Base-by-base conservation (phyloP, 768 basidiomycete genomes). In the Pleurotus tuoliensis region DNA sequence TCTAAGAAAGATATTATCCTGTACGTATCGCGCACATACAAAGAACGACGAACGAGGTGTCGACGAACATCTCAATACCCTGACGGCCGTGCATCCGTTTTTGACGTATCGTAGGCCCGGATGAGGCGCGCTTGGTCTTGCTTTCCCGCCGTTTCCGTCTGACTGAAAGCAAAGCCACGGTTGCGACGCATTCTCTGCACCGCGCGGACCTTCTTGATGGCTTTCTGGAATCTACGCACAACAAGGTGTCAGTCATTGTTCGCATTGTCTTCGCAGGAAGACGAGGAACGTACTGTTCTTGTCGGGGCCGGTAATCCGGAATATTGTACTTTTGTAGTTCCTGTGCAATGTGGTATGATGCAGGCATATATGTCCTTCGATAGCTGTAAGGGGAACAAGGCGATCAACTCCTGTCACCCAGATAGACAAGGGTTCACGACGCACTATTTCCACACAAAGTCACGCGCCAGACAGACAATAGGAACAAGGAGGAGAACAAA, bases 311-410 rank as follows among this genome's bases (percentile, higher is more conserved):
- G 69, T 98, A 99, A 65, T 96, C 94, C 3, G 93, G 94, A 56
- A 97, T 87, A 70, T 97, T 96, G 77, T 95, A 98, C 74, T 97
- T 98, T 74, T 98, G 96, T n/a, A 99, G 81, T 68, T 99, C 97
- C 68, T 98, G 96, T 0, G 94, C 94, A 64, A 99, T 93, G 66
- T 99, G 97, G 70, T 98, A 99, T n/a, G 95, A 87, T 39, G 84
- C 80, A 0, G 97, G 96, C 61, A 73, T 74, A 72, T 97, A 97
- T 24, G 96, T 94, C 61, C 96, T 80, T 58, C 88, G 86, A 68
- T 97, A 98, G 69, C 94, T 95, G 62, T 47, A 55, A 49, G 48
- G 57, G 56, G 40, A 56, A 37, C 45, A 34, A 40, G 56, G 37
- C 44, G 34, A 56, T 58, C 39, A 68, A 52, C 34, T 56, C 37